Evolutionary conservation across 495 filamentous ascomycete genomes (phyloP).

Genomic region (Aspergillus funiculosus): DNA sequence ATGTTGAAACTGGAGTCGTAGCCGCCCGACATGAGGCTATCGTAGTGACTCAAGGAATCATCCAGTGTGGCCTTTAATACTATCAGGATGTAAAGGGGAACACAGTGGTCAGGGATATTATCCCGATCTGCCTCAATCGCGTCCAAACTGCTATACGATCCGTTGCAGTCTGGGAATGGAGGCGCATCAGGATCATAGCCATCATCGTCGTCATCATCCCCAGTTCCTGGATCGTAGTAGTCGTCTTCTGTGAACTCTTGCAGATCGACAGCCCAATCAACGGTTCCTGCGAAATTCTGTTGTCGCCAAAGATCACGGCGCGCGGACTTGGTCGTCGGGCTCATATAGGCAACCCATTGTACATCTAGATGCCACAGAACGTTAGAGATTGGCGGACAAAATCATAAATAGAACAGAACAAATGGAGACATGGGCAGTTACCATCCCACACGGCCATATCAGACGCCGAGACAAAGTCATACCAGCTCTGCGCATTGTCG

Average conservation of each 20-base stretch:
- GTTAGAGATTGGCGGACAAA: not conserved
- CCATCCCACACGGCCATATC: too few species aligned
- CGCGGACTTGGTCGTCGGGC: constrained; percentile 11
- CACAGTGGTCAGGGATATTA: not conserved
- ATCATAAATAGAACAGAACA: too few species aligned
- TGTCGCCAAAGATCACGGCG: constrained; percentile 8
- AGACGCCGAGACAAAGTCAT: constrained; percentile 20
- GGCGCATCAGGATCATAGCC: not conserved
- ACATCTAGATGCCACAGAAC: not conserved
- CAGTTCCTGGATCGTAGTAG: not conserved
- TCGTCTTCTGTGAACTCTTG: constrained; percentile 12
- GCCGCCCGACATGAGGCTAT: not conserved
- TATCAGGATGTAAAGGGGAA: not conserved
- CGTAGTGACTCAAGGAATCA: not conserved
- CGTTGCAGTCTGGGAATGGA: not conserved
- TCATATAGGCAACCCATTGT: constrained; percentile 7
- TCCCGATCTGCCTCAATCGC: not conserved
- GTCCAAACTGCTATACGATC: not conserved
- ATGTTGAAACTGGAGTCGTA: constrained; percentile 1
- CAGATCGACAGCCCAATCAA: constrained; percentile 25
- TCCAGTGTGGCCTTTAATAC: not conserved
- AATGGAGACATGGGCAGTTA: too few species aligned
- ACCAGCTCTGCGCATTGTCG: too few species aligned
- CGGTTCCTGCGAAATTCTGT: constrained; percentile 21
- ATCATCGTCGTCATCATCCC: not conserved